Evolutionary conservation across 768 basidiomycete species (phyloP).

Genomic region (Kwoniella pini): DNA sequence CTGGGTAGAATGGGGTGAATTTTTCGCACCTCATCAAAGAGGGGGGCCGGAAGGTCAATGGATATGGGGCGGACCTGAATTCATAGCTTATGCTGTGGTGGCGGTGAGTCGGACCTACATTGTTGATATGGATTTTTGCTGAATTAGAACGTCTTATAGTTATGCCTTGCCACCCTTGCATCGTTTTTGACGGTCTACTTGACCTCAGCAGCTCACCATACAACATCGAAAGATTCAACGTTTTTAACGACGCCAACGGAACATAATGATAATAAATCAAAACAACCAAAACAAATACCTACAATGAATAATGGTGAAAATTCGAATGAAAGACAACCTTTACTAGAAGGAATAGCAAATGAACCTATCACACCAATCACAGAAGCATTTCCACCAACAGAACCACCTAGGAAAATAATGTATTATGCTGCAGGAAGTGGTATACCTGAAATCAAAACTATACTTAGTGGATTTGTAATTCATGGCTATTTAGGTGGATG

Average conservation of each 20-base stretch:
- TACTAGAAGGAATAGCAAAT: slow-evolving; percentile 24
- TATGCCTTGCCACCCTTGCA: slow-evolving; percentile 70
- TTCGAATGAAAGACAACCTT: slow-evolving; percentile 33
- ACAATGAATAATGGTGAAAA: not conserved
- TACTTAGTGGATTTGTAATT: slow-evolving; percentile 76
- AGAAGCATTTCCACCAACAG: slow-evolving; percentile 17
- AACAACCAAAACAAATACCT: slow-evolving; percentile 1
- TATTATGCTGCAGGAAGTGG: slow-evolving; percentile 95
- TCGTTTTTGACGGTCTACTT: slow-evolving; percentile 80
- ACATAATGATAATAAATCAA: not conserved
- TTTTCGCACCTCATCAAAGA: slow-evolving; percentile 56
- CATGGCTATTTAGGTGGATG: slow-evolving; percentile 93
- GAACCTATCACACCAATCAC: slow-evolving; percentile 17
- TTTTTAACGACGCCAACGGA: slow-evolving; percentile 41
- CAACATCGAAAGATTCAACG: slow-evolving; percentile 83
- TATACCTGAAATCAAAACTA: slow-evolving; percentile 85
- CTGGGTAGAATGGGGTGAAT: slow-evolving; percentile 76
- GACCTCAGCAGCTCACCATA: slow-evolving; percentile 83
- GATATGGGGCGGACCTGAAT: slow-evolving; percentile 61
- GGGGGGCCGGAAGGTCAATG: slow-evolving; percentile 47
- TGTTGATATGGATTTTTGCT: not conserved
- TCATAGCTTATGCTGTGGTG: slow-evolving; percentile 68
- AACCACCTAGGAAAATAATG: slow-evolving; percentile 64
- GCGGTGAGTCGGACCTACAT: slow-evolving; percentile 64
- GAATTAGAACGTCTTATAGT: slow-evolving; percentile 56